These are phyloP conservation scores for Eutrema yunnanense DNA, from an alignment of 345 rosid genomes.

Conservation along the genomic window DNA sequence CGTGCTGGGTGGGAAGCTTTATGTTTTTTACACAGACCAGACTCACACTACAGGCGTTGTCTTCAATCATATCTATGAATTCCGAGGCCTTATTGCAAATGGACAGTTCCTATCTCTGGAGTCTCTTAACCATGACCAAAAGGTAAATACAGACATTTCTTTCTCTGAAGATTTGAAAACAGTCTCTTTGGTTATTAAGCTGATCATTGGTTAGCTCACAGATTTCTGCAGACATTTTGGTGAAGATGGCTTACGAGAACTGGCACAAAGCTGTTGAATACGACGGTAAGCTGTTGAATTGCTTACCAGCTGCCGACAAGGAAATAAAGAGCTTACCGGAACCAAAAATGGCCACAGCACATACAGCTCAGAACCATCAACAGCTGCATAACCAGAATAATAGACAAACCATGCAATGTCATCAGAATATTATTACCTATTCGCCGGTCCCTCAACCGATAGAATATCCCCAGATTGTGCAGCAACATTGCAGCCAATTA, in stretches of 20 bases:
- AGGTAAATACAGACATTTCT: conserved; percentile 38
- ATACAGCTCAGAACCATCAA: conserved; percentile 15
- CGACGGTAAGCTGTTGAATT: conserved; percentile 64
- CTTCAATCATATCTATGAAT: conserved; percentile 81
- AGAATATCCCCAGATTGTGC: conserved; percentile 48
- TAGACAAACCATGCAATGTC: conserved; percentile 35
- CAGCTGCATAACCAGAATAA: conserved; percentile 23
- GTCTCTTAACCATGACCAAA: conserved; percentile 63
- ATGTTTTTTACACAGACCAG: conserved; percentile 61
- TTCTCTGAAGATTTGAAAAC: not conserved
- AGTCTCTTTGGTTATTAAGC: not conserved
- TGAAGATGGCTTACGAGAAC: conserved; percentile 81
- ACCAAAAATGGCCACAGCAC: conserved; percentile 2
- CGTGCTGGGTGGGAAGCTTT: conserved; percentile 73
- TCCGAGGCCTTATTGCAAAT: conserved; percentile 67
- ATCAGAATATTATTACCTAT: conserved; percentile 35
- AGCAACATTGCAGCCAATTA: conserved; percentile 32
- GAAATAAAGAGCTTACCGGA: conserved; percentile 29
- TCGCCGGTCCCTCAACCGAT: conserved; percentile 43
- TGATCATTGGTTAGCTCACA: conserved; percentile 33
- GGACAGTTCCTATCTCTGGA: conserved; percentile 75
- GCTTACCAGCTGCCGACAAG: conserved; percentile 38
- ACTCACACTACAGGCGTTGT: conserved; percentile 53
- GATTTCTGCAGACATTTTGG: conserved; percentile 75
- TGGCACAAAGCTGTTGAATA: conserved; percentile 87